These are phyloP conservation scores for Escallonia herrerae DNA, from an alignment of 129 eudicot species.

Conservation along the genomic window DNA sequence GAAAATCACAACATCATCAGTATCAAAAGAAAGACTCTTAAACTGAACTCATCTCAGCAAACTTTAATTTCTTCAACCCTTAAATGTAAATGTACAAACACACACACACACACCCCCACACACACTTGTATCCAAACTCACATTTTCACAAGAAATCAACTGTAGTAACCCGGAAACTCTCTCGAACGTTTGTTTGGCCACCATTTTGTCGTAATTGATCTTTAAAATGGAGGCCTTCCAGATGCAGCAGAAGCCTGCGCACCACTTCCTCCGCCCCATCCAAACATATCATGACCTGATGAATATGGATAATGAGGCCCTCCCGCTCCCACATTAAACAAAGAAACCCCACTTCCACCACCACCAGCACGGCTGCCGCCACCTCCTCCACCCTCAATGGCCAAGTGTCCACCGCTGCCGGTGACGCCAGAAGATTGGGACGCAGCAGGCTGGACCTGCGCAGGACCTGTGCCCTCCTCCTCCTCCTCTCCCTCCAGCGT, in stretches of 20 bases:
- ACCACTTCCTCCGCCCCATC: conserved; percentile 37
- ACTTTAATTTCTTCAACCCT: not conserved
- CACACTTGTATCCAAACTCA: conserved; percentile 1
- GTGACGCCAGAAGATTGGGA: conserved; percentile 55
- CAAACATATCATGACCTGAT: conserved; percentile 45
- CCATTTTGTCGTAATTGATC: not conserved
- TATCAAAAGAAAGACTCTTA: not conserved
- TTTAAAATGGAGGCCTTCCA: conserved; percentile 30
- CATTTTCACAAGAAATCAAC: conserved; percentile 3
- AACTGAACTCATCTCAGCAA: not conserved
- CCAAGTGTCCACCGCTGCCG: conserved; percentile 28
- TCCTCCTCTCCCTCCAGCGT: conserved; percentile 30
- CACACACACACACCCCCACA: not conserved
- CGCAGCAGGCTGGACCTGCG: conserved; percentile 38
- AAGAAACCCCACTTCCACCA: conserved; percentile 23
- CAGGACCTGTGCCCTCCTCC: conserved; percentile 24
- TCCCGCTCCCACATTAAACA: conserved; percentile 17
- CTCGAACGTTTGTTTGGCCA: no score
- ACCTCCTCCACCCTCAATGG: not conserved
- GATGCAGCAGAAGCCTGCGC: conserved; percentile 17
- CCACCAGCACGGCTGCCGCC: conserved; percentile 9
- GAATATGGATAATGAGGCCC: conserved; percentile 22
- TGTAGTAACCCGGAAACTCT: no score
- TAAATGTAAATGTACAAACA: not conserved
- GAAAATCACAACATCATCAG: no score